A percentile compares a stretch with the other conserved stretches of the same genome.
phyloP scores from a whole-genome alignment of 1,139 yeast genomes.

The Saccharomyces hybrid region DNA sequence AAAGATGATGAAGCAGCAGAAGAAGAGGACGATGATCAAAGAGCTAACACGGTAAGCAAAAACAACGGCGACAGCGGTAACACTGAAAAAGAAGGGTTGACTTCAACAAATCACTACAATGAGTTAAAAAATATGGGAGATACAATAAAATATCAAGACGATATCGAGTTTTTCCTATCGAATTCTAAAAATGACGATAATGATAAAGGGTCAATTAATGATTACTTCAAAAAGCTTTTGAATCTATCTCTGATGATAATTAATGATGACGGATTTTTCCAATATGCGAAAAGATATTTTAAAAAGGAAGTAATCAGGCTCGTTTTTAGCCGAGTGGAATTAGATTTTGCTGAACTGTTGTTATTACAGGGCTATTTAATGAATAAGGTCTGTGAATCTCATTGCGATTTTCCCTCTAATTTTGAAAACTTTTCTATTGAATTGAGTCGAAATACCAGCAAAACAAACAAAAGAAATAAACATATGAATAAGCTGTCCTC shows the following conservation, averaged over 20 bases:
- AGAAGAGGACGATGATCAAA: constrained; percentile 5
- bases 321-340: constrained; percentile 14
- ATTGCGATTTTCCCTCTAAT: constrained; percentile 4
- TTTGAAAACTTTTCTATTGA: constrained; percentile 7
- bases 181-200: constrained; percentile 5
- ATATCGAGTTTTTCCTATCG: constrained; percentile 20
- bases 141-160: constrained; percentile 24
- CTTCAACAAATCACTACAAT: constrained; percentile 18
- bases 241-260: constrained; percentile 17
- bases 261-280: constrained; percentile 14
- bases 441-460: constrained; percentile 2
- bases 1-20: constrained; percentile 8
- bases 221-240: constrained; percentile 12
- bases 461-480: constrained; percentile 3
- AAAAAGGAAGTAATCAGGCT: constrained; percentile 15
- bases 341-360: constrained; percentile 6
- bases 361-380: constrained; percentile 16
- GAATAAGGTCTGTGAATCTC: constrained; percentile 6
- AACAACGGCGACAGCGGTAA: not conserved
- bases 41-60: not conserved
- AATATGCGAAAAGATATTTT: constrained; percentile 15
- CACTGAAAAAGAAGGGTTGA: constrained; percentile 1
- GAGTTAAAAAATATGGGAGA: constrained; percentile 26
- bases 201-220: constrained; percentile 5
- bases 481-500: constrained; percentile 13